Conservation (phyloP, 495 filamentous ascomycete species). For the Filosporella fistucella region DNA sequence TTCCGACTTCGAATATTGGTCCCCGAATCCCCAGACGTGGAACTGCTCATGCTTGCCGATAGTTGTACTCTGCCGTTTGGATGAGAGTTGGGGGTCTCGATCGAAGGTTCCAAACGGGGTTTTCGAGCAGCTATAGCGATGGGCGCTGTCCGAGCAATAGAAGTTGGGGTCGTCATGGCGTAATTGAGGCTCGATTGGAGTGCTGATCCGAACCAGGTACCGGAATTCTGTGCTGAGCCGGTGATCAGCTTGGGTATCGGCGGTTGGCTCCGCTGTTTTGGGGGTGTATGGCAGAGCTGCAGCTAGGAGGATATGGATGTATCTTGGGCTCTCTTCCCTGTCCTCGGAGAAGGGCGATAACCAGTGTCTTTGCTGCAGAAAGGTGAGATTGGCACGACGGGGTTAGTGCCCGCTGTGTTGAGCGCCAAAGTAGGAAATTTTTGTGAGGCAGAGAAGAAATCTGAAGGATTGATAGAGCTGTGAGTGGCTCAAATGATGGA, state of each 20-base stretch:
- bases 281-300: constrained; percentile 6
- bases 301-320: constrained; percentile 17
- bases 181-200: constrained; percentile 22
- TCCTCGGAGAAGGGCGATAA: constrained; percentile 22
- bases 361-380: background rate
- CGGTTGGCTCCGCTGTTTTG: constrained; percentile 19
- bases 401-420: background rate
- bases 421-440: constrained; percentile 13
- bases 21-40: constrained; percentile 42
- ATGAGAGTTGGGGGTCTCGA: constrained; percentile 23
- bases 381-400: constrained; percentile 1
- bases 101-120: constrained; percentile 21
- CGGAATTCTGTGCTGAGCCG: constrained; percentile 22
- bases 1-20: constrained; percentile 38
- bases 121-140: constrained; percentile 54
- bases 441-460: constrained; percentile 5
- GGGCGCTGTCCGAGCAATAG: constrained; percentile 48
- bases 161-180: constrained; percentile 43
- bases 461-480: constrained; percentile 9
- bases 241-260: constrained; percentile 16
- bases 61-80: constrained; percentile 33
- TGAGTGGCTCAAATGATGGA: constrained; percentile 12
- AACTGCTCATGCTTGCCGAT: constrained; percentile 39
- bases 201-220: constrained; percentile 18
- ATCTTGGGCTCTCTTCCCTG: constrained; percentile 15